Evolutionary conservation across 75 land plant species (phyloP).

Genomic region (Pseudotsuga menziesii): DNA sequence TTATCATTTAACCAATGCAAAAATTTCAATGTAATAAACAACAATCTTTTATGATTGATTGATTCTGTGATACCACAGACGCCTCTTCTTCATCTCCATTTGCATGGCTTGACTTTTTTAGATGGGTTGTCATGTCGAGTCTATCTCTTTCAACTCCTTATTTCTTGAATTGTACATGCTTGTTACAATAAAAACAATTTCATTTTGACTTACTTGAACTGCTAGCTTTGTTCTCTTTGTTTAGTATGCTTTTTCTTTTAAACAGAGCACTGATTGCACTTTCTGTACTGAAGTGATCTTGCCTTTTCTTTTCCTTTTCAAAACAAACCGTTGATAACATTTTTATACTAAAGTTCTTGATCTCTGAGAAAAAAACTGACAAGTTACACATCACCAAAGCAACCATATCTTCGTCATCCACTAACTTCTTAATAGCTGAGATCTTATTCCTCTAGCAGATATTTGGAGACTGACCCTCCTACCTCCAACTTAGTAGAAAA

Average conservation of each 20-base stretch:
- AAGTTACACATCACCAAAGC: neutral
- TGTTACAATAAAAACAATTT: neutral
- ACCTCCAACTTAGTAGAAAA: neutral
- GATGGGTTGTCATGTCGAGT: no score
- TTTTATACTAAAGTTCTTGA: neutral
- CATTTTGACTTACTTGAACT: neutral
- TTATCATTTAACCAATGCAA: no score
- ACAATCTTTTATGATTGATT: no score
- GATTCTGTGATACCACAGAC: no score
- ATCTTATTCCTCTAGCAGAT: neutral
- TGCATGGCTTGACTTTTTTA: no score
- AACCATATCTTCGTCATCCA: neutral
- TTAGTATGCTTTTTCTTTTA: neutral
- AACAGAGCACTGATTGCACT: neutral
- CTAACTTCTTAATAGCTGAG: neutral
- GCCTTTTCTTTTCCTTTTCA: neutral
- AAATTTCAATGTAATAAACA: no score
- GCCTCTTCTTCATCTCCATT: no score
- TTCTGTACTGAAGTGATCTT: neutral
- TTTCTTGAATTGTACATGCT: neutral
- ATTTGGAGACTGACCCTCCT: neutral
- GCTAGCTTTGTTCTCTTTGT: neutral
- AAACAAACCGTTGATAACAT: neutral
- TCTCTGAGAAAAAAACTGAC: no score
- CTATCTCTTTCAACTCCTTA: no score